A percentile compares a stretch with the other conserved stretches of the same genome.
These are phyloP conservation scores for Mycocentrospora acerina DNA, from an alignment of 2,329 filamentous ascomycete genomes.

Conservation along the genomic window DNA sequence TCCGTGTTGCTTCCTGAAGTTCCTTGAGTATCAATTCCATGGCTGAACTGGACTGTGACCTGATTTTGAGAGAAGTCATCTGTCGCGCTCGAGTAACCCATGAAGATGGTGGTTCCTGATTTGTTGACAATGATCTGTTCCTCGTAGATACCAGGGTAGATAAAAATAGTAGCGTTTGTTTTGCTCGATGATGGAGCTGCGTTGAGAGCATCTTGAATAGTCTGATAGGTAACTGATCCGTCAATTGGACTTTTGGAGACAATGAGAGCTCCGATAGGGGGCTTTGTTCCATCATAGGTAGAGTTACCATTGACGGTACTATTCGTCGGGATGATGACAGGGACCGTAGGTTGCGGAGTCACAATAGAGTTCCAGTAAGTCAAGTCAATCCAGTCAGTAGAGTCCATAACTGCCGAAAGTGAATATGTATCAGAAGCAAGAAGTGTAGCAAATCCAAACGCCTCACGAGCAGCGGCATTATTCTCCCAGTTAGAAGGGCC, in stretches of 20 bases:
- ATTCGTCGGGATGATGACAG: slow-evolving; percentile 20
- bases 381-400: slow-evolving; percentile 43
- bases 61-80: slow-evolving; percentile 42
- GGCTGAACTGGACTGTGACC: slow-evolving; percentile 39
- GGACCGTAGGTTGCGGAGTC: slow-evolving; percentile 30
- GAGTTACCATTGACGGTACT: slow-evolving; percentile 24
- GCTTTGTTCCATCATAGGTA: slow-evolving; percentile 35
- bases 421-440: slow-evolving; percentile 40
- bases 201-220: slow-evolving; percentile 41
- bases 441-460: slow-evolving; percentile 38
- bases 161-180: slow-evolving; percentile 42
- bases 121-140: slow-evolving; percentile 44
- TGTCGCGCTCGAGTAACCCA: slow-evolving; percentile 41
- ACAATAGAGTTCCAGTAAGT: slow-evolving; percentile 43
- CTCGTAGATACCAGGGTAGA: slow-evolving; percentile 44
- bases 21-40: slow-evolving; percentile 43
- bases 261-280: slow-evolving; percentile 41
- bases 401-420: slow-evolving; percentile 38
- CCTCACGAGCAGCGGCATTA: slow-evolving; percentile 37
- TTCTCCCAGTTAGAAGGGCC: slow-evolving; percentile 47
- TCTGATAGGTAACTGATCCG: slow-evolving; percentile 39
- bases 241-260: slow-evolving; percentile 42
- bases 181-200: slow-evolving; percentile 40
- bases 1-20: slow-evolving; percentile 39
- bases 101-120: slow-evolving; percentile 44